Base-by-base conservation (phyloP, 345 rosid species). In the Litchi chinensis region DNA sequence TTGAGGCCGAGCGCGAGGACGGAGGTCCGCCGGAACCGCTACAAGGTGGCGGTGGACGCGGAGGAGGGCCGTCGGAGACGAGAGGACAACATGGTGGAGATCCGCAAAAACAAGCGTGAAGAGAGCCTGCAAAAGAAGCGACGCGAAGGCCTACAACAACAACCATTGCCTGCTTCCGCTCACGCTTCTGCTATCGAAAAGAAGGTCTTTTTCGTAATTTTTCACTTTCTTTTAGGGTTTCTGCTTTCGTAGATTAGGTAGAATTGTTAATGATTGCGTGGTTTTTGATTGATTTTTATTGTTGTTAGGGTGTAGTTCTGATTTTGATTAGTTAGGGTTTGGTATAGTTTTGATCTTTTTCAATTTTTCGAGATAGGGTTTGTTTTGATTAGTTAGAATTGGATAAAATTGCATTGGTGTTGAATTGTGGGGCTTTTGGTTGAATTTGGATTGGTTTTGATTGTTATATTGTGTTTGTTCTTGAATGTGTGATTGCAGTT, bases 11-110 rank as follows among this genome's bases (percentile, higher is more conserved):
- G 77, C 87, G 89, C 91, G 48, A 92, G 88, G 86, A 88, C 91
- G 5, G 98, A 92, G 86, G 90, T 86, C 44, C 90, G 98, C 22
- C 86, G 93, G 70, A 91, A 88, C 82, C 85, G 86, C 41, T 93
- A 93, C 90, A 93, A 93, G 86, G 93, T 90, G 63, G 90, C 98
- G 39, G 95, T 92, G 12, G 95, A 92, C 81, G 95, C 95, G 4
- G 97, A 92, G 11, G 98, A 94, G 81, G 98, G 97, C 4, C 82
- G 98, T 32, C 86, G 98, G 83, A 87, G 98, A 79, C 82, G 98
- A 69, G 98, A 94, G 83, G 98, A 94, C 71, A 90, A 91, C 83
- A 87, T 94, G 97, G 97, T 94, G 65, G 98, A 94, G 94, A 94
- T 94, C 93, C 89, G 98, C 22, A 94, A 94, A 88, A 94, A 54